Evolutionary conservation across 2,329 filamentous ascomycete species (phyloP), one percentile per base, ranked within the genome.

Genomic region (Diplocarpon mali): DNA sequence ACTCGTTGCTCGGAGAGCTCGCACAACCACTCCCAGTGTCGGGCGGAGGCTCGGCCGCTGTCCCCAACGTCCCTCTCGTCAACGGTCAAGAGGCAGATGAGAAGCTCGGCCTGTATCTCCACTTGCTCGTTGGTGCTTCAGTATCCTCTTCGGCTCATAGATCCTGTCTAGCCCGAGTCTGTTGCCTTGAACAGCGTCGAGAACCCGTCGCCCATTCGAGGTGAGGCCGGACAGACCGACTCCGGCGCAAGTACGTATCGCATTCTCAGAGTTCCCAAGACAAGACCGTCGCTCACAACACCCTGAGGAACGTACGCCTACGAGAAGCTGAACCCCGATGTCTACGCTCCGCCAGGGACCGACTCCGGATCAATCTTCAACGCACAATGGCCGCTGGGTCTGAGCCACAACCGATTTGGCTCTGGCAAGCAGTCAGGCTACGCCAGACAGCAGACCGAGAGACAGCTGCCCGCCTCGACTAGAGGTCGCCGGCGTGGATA

Each of bases 401-500:
- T 77, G 13, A 68, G 65, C 28, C 67, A 69, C 40, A 72, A 71
- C 48, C 63, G 69, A 17, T 60, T 20, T 59, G 67, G 13, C 51
- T 59, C 31, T 50, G 62, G 35, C 61, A 51, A 50, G 9, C 35
- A 42, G 37, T 46, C 72, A 0, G 75, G 75, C 13, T 79, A 73
- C 72, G 72, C 75, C 6, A 64, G 75, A 2, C 73, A 79, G 56
- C 70, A 77, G 54, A 78, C 77, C 50, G 61, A 55, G 0, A 60
- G 59, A 1, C 69, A 73, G 9, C 65, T 79, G 46, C 75, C 75
- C 7, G 39, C 40, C 1, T 50, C 53, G 9, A 70, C 61, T n/a
- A 3, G 62, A 59, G 12, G 76, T 78, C 70, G 73, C 75, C 0
- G 74, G 73, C 35, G 75, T 78, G 0, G 69, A 78, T 50, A 78